These are phyloP conservation scores for Lanmaoa rubissima DNA, from an alignment of 768 basidiomycete species.

Conservation along the genomic window DNA sequence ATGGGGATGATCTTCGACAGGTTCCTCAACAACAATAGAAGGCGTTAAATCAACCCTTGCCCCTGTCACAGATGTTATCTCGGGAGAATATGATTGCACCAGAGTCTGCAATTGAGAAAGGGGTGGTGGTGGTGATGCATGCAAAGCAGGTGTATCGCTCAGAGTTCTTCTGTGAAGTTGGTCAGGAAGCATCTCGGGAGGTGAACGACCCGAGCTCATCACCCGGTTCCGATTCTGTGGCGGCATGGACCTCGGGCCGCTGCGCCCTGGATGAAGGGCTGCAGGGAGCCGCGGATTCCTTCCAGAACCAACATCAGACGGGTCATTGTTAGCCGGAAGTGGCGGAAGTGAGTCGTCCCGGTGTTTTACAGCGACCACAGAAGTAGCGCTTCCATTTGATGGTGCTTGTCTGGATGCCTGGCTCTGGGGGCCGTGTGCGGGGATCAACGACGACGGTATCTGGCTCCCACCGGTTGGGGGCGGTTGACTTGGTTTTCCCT, in stretches of 20 bases:
- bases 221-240: constrained; percentile 13
- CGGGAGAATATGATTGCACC: constrained; percentile 6
- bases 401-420: constrained; percentile 9
- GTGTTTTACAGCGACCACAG: constrained; percentile 9
- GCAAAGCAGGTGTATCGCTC: constrained; percentile 16
- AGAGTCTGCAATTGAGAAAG: constrained; percentile 8
- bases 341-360: constrained; percentile 40
- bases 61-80: not conserved
- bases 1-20: not conserved
- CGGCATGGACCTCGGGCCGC: constrained; percentile 19
- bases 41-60: constrained; percentile 7
- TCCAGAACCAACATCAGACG: constrained; percentile 23
- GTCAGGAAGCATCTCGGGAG: constrained; percentile 9
- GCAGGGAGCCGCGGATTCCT: constrained; percentile 33
- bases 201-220: constrained; percentile 7
- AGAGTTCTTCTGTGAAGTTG: constrained; percentile 5
- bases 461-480: not conserved
- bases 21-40: constrained; percentile 18
- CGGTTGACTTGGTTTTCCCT: constrained; percentile 10
- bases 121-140: constrained; percentile 1
- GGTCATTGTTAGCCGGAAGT: constrained; percentile 31
- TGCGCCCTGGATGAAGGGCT: constrained; percentile 41
- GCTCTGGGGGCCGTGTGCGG: constrained; percentile 14
- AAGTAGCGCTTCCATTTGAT: constrained; percentile 6
- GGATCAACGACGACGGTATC: constrained; percentile 25